Evolutionary conservation across 2,329 filamentous ascomycete genomes (phyloP).

Genomic region (Fusarium sp.): DNA sequence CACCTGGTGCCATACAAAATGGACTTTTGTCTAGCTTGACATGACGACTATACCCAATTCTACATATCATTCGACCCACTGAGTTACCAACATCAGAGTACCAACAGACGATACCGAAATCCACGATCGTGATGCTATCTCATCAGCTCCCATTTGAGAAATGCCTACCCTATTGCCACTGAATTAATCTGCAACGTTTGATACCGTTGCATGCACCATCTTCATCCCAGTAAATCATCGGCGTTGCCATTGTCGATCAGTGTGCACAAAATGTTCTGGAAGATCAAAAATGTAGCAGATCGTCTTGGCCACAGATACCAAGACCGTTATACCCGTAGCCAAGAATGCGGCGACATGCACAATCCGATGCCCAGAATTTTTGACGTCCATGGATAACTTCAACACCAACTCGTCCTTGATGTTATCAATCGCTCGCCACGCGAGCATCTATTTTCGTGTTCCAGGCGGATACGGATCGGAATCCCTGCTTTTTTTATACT

Average conservation of each 20-base stretch:
- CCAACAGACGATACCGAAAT: background rate
- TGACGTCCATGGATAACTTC: background rate
- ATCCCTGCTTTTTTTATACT: conserved; percentile 1
- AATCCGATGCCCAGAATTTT: background rate
- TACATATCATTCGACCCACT: background rate
- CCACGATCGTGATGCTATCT: conserved; percentile 1
- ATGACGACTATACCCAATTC: conserved; percentile 15
- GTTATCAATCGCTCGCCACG: conserved; percentile 23
- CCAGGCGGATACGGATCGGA: background rate
- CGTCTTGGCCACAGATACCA: background rate
- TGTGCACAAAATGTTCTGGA: conserved; percentile 3
- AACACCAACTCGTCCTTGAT: background rate
- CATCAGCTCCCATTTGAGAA: background rate
- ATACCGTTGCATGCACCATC: background rate
- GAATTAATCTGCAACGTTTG: background rate
- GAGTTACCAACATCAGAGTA: background rate
- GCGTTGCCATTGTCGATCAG: conserved; percentile 9
- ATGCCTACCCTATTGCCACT: background rate
- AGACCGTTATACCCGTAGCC: background rate
- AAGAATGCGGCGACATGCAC: conserved; percentile 1
- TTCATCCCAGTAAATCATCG: background rate
- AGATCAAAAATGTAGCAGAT: background rate
- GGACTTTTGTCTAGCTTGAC: conserved; percentile 25
- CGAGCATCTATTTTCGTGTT: background rate
- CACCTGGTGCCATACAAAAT: conserved; percentile 10